Evolutionary conservation across 2,329 filamentous ascomycete species (phyloP), one percentile per base, ranked within the genome.

Genomic region (Colletotrichum trifolii): DNA sequence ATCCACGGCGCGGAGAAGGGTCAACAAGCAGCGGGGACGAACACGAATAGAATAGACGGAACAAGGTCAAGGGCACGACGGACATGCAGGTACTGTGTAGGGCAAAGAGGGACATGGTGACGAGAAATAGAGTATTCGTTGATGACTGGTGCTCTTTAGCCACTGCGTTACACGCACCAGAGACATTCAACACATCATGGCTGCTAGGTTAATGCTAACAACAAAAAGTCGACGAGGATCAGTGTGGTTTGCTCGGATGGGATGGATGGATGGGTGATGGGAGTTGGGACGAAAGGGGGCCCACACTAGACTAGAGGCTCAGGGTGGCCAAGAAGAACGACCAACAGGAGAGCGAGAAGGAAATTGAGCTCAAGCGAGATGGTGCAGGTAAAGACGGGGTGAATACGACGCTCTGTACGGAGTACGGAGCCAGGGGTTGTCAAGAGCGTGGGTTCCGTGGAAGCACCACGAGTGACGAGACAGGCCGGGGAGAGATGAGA

Each of bases 351-450:
- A 47, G 45, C 17, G 43, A 54, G 36, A 13, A 34, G 58, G 62
- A 65, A 65, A 65, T 65, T 65, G 62, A 62, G 38, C 38, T 35
- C 62, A 65, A 56, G 62, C 62, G 46, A 65, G n/a, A 11, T 42
- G 49, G 15, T 39, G 46, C 47, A 49, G 55, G 45, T 35, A 46
- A 62, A 34, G 50, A 62, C 52, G 46, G 52, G 55, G 57, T 25
- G 54, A 57, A 61, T 64, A 56, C 62, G 58, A 62, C 42, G 42
- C 45, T 42, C 34, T 10, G 33, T 13, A 50, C 34, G 58, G 62
- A 55, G 48, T 25, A 58, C 62, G 50, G 53, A 56, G 58, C 50
- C 58, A 15, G 52, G 62, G 55, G 15, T n/a, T 17, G 9, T 36
- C 12, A 43, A 39, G 54, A 35, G 43, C 35, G 50, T 17, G 52